Conservation (phyloP, 805 yeast genomes). For the Ogataea paraovalis region DNA sequence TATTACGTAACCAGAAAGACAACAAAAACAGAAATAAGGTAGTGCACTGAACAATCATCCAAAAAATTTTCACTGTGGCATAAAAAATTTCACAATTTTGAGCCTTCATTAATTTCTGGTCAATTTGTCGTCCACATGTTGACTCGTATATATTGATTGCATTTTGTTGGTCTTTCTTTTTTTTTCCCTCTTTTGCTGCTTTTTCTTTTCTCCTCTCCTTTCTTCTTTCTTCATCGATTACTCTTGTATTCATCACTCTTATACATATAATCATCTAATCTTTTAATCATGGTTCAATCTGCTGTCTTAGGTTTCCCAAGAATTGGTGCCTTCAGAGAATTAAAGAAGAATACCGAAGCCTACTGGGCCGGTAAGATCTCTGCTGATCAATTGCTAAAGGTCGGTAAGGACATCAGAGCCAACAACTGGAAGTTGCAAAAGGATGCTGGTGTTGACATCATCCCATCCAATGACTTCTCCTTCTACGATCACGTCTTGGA, state of each 20-base stretch:
- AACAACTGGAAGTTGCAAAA: constrained; percentile 97
- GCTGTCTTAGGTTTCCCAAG: constrained; percentile 99
- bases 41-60: not conserved
- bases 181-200: not conserved
- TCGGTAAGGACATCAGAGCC: constrained; percentile 93
- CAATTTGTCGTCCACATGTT: not conserved
- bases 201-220: not conserved
- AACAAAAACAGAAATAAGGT: not conserved
- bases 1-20: no score
- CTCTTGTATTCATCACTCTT: not conserved
- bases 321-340: constrained; percentile 99
- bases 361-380: constrained; percentile 96
- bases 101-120: not conserved
- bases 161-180: not conserved
- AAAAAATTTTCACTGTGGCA: not conserved
- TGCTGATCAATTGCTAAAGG: constrained; percentile 81
- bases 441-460: constrained; percentile 94
- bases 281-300: constrained; percentile 81
- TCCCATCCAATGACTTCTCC: constrained; percentile 97
- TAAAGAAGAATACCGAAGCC: constrained; percentile 97
- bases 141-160: not conserved
- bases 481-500: constrained; percentile 97
- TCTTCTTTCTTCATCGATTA: not conserved
- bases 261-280: constrained; percentile 3
- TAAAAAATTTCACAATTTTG: not conserved